Conservation (phyloP, 345 rosid species). For the Pseudoturritis turrita region DNA sequence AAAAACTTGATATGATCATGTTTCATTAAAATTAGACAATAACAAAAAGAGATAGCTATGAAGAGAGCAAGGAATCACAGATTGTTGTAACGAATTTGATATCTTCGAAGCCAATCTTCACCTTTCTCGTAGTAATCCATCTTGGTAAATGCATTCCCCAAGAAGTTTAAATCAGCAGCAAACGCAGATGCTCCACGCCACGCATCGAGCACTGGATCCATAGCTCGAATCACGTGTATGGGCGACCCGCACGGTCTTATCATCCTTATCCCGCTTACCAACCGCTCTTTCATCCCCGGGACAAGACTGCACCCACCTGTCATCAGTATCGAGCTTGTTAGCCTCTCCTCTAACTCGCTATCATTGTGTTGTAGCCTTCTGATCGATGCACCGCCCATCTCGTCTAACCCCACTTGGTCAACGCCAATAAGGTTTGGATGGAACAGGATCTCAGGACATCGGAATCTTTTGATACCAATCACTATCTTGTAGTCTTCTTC, state of each 20-base stretch:
- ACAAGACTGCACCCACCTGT: slow-evolving; percentile 78
- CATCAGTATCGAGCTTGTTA: slow-evolving; percentile 68
- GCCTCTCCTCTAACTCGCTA: slow-evolving; percentile 46
- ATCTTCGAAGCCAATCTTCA: slow-evolving; percentile 86
- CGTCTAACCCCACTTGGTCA: slow-evolving; percentile 82
- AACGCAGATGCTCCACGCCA: slow-evolving; percentile 93
- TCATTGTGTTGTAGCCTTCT: slow-evolving; percentile 52
- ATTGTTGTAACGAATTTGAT: slow-evolving; percentile 52
- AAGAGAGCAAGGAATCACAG: neutral
- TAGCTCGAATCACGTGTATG: slow-evolving; percentile 59
- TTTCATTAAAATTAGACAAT: neutral
- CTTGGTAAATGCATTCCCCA: slow-evolving; percentile 55
- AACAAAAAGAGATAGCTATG: neutral
- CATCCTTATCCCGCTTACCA: slow-evolving; percentile 80
- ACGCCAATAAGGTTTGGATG: slow-evolving; percentile 81
- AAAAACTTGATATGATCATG: neutral
- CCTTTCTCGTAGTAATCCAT: slow-evolving; percentile 82
- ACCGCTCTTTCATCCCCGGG: slow-evolving; percentile 62
- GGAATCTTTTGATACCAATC: slow-evolving; percentile 76
- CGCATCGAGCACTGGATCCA: slow-evolving; percentile 83
- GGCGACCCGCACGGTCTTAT: slow-evolving; percentile 74
- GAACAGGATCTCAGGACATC: slow-evolving; percentile 83
- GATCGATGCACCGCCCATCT: slow-evolving; percentile 75
- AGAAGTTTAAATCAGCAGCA: slow-evolving; percentile 56
- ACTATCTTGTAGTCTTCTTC: slow-evolving; percentile 84